These are phyloP conservation scores for Begonia fuchsioides DNA, from an alignment of 306 rosid species.

Conservation along the genomic window DNA sequence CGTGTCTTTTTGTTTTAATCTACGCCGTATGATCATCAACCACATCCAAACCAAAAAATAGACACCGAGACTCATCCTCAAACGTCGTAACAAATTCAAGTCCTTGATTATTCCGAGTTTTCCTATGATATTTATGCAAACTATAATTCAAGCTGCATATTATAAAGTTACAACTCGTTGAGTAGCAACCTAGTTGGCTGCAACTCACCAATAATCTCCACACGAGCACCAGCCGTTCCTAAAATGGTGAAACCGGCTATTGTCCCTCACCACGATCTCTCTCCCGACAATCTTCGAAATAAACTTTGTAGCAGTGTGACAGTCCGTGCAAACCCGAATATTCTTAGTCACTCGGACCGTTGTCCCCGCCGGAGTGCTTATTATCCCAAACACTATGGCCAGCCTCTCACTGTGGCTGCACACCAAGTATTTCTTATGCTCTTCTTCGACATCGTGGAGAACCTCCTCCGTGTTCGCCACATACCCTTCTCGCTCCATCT, in stretches of 20 bases:
- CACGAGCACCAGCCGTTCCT: constrained; percentile 48
- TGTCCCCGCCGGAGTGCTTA: too few species aligned
- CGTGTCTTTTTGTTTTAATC: too few species aligned
- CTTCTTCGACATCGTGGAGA: constrained; percentile 67
- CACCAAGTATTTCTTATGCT: constrained; percentile 45
- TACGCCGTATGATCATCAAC: too few species aligned
- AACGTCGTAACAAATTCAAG: too few species aligned
- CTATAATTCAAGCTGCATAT: too few species aligned
- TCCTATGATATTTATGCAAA: too few species aligned
- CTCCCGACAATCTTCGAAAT: constrained; percentile 63
- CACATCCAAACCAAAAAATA: too few species aligned
- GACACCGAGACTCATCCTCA: too few species aligned
- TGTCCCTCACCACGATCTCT: constrained; percentile 77
- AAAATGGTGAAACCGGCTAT: constrained; percentile 83
- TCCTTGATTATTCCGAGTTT: too few species aligned
- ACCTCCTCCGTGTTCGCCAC: constrained; percentile 51
- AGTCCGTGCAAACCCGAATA: constrained; percentile 56
- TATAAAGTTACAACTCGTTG: too few species aligned
- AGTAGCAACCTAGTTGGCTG: too few species aligned
- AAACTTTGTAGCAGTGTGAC: constrained; percentile 61
- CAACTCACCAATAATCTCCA: constrained; percentile 45
- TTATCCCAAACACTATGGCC: too few species aligned
- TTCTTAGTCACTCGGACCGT: constrained; percentile 71
- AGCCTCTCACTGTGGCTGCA: constrained; percentile 68
- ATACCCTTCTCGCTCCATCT: constrained; percentile 64